Base-by-base conservation (phyloP, 2,329 filamentous ascomycete species). In the Alternaria ventricosa region DNA sequence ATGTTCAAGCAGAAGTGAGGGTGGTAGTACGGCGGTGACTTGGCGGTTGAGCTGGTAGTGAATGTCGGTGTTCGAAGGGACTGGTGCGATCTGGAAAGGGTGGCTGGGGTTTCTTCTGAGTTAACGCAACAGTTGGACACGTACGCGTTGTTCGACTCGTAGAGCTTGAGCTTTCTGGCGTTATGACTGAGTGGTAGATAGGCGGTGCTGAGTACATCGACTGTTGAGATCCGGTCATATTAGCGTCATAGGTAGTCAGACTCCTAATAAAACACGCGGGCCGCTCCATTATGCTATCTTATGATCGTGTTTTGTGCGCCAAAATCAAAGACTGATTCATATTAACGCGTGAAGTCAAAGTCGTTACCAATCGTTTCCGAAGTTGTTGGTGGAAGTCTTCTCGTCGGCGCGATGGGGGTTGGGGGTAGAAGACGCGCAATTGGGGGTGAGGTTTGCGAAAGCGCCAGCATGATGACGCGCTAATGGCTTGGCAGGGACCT, bases 171-270 rank as follows among this genome's bases (percentile, higher is more conserved):
- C 1, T 41, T 41, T 0, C 0, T 41, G 36, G n/a, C 5, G 36
- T 15, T 41, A 1, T 41, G 2, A 41, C 3, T 41, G 36, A 41
- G 36, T 41, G n/a, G 9, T 41, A 18, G 36, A 41, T 3, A 41
- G 36, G 1, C 4, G 36, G 36, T 41, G n/a, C n/a, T 41, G 36
- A 41, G 1, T 41, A 41, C 0, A 0, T 41, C 36, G 36, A 41
- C 36, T 41, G 36, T 15, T 11, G 36, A 2, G 15, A 18, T 41
- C 1, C 0, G 36, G n/a, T 41, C n/a, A 41, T 41, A 15, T 41
- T 8, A 11, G 36, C n/a, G 36, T 0, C 0, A 0, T 0, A 41
- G 0, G 9, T 6, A 10, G 36, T 41, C 36, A 41, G 36, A 41
- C n/a, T 11, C 1, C 36, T 10, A 18, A 41, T 41, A 6, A 41